A percentile compares a stretch with the other conserved stretches of the same genome.
phyloP scores from a whole-genome alignment of 192 early-diverging fungal genomes.

The Kappamyces sp. region DNA sequence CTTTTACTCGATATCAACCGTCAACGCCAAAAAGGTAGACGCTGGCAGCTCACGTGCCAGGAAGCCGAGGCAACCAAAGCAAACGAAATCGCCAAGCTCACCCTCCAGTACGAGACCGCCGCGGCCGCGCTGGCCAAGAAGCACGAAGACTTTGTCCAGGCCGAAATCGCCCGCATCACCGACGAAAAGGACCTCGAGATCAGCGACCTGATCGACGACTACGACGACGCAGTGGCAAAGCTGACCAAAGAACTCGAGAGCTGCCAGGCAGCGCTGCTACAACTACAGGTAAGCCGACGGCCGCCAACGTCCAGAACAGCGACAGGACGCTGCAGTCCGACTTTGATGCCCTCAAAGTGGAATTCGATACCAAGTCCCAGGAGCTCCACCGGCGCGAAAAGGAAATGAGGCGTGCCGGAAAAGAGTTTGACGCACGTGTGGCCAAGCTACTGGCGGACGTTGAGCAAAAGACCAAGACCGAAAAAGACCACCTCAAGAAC shows the following conservation, averaged over 20 bases:
- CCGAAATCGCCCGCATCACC: constrained; percentile 10
- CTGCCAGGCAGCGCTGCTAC: neutral
- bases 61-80: constrained; percentile 30
- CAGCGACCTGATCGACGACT: neutral
- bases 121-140: neutral
- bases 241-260: constrained; percentile 19
- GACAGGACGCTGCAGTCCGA: too few species aligned
- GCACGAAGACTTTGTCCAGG: neutral
- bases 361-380: too few species aligned
- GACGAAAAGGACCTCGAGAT: neutral
- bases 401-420: neutral
- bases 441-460: constrained; percentile 17
- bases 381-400: constrained; percentile 13
- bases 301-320: too few species aligned
- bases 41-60: constrained; percentile 13
- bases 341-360: too few species aligned
- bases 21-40: constrained; percentile 37
- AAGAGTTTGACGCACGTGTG: constrained; percentile 19
- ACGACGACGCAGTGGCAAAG: constrained; percentile 8
- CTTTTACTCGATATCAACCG: constrained; percentile 24
- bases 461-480: constrained; percentile 5
- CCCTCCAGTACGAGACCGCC: neutral
- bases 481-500: constrained; percentile 30
- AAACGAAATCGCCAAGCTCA: constrained; percentile 16
- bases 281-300: too few species aligned